Conservation (phyloP, 108 stramenopile species). For the Skeletonema marinoi region DNA sequence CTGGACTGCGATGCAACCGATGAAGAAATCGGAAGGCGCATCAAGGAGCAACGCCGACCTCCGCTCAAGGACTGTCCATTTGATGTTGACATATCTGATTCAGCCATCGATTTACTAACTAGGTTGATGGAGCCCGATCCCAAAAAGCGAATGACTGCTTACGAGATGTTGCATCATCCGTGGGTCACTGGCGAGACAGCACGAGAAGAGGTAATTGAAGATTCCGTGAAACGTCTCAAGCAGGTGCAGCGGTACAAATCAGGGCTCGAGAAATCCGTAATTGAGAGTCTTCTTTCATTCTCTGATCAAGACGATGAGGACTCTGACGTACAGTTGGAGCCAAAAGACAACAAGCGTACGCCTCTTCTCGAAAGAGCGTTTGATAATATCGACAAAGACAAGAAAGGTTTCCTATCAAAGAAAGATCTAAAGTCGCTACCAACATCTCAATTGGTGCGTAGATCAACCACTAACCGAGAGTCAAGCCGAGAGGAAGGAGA, state of each 20-base stretch:
- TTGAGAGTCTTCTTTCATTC: slow-evolving; percentile 45
- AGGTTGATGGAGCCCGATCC: slow-evolving; percentile 63
- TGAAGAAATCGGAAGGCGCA: slow-evolving; percentile 46
- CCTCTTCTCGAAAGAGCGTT: slow-evolving; percentile 78
- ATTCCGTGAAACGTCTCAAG: slow-evolving; percentile 73
- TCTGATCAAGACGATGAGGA: slow-evolving; percentile 37
- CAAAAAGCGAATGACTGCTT: slow-evolving; percentile 56
- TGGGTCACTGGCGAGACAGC: slow-evolving; percentile 82
- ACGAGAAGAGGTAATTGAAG: slow-evolving; percentile 72
- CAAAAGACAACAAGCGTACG: slow-evolving; percentile 41
- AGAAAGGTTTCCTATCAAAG: slow-evolving; percentile 66
- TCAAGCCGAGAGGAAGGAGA: slow-evolving; percentile 16
- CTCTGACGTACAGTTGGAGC: slow-evolving; percentile 11
- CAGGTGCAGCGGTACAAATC: slow-evolving; percentile 44
- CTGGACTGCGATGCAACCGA: slow-evolving; percentile 44
- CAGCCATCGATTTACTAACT: slow-evolving; percentile 57
- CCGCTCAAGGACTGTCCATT: slow-evolving; percentile 18
- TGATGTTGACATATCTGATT: slow-evolving; percentile 51
- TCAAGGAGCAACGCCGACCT: slow-evolving; percentile 49
- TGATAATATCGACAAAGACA: slow-evolving; percentile 75
- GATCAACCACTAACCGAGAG: slow-evolving; percentile 12
- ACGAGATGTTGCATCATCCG: slow-evolving; percentile 66
- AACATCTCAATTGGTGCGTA: slow-evolving; percentile 23
- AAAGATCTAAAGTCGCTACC: slow-evolving; percentile 46
- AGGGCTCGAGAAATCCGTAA: slow-evolving; percentile 51